phyloP scores from a whole-genome alignment of 371 early-diverging fungal genomes.

The Coemansia sp. region DNA sequence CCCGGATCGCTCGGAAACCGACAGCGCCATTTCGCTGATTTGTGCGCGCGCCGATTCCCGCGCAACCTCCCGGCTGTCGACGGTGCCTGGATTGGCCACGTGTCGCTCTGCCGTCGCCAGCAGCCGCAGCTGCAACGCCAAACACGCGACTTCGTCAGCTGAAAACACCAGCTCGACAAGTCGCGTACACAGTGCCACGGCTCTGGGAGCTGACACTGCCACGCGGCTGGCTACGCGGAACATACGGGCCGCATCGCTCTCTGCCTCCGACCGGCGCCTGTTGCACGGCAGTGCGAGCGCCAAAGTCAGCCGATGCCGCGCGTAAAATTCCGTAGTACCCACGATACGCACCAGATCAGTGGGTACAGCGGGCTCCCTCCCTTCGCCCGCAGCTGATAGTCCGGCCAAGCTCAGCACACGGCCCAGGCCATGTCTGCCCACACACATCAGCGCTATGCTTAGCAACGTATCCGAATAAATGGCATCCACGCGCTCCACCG shows the following conservation, averaged over 20 bases:
- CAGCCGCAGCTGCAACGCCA: slow-evolving; percentile 8
- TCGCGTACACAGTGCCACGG: slow-evolving; percentile 9
- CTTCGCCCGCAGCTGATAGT: not conserved
- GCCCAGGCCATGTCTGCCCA: slow-evolving; percentile 20
- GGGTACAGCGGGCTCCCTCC: not conserved
- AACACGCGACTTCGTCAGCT: not conserved
- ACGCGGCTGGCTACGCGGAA: slow-evolving; percentile 40
- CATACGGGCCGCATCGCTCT: slow-evolving; percentile 38
- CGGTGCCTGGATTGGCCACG: not conserved
- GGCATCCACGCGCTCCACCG: not conserved
- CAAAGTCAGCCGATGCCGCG: slow-evolving; percentile 6
- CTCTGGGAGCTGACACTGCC: slow-evolving; percentile 15
- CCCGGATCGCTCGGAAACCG: not conserved
- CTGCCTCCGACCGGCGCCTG: not conserved
- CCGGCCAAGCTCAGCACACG: slow-evolving; percentile 22
- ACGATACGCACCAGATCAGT: slow-evolving; percentile 10
- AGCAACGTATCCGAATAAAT: slow-evolving; percentile 11
- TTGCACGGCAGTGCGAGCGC: not conserved
- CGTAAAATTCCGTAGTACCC: slow-evolving; percentile 2
- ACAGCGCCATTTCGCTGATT: not conserved
- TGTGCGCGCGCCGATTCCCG: slow-evolving; percentile 10
- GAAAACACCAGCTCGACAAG: slow-evolving; percentile 11
- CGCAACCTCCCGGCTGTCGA: not conserved
- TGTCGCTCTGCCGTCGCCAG: slow-evolving; percentile 15
- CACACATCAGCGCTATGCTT: slow-evolving; percentile 8